phyloP scores from a whole-genome alignment of 495 filamentous ascomycete species.

The Staphylotrichum tortipilum region DNA sequence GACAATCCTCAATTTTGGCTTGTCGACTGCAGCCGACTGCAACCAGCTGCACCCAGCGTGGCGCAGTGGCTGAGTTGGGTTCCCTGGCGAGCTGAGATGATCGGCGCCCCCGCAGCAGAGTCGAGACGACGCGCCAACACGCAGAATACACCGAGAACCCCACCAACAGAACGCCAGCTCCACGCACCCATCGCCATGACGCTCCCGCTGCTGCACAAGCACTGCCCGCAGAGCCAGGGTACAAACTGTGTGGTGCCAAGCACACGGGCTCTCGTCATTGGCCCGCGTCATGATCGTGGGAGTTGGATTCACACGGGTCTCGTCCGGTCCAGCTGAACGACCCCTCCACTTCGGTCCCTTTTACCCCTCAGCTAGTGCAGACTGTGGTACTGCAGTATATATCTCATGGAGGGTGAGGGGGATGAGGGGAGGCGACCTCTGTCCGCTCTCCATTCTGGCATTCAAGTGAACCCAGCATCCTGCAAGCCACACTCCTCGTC shows the following conservation, averaged over 20 bases:
- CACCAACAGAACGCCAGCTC: too few relatives aligned
- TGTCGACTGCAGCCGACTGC: too few relatives aligned
- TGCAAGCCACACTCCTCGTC: neutral
- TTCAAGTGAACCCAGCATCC: conserved; percentile 4
- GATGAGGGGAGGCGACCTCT: too few relatives aligned
- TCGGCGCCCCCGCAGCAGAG: neutral
- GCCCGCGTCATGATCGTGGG: conserved; percentile 1
- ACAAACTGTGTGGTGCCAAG: neutral
- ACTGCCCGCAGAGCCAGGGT: neutral
- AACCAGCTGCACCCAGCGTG: too few relatives aligned
- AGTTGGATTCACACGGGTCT: conserved; percentile 7
- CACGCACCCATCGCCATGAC: neutral
- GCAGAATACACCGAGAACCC: too few relatives aligned
- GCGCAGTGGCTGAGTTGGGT: too few relatives aligned
- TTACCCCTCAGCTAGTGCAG: conserved; percentile 20
- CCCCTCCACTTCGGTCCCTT: neutral
- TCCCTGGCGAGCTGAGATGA: conserved; percentile 7
- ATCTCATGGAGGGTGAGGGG: too few relatives aligned
- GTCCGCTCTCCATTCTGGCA: neutral
- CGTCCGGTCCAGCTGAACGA: conserved; percentile 17
- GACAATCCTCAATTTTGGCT: too few relatives aligned
- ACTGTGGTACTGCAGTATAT: too few relatives aligned
- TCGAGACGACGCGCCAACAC: too few relatives aligned
- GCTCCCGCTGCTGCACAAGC: neutral
- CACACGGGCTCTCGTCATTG: conserved; percentile 8